phyloP scores from a whole-genome alignment of 2,329 filamentous ascomycete genomes.

The Nemania bipapillata region DNA sequence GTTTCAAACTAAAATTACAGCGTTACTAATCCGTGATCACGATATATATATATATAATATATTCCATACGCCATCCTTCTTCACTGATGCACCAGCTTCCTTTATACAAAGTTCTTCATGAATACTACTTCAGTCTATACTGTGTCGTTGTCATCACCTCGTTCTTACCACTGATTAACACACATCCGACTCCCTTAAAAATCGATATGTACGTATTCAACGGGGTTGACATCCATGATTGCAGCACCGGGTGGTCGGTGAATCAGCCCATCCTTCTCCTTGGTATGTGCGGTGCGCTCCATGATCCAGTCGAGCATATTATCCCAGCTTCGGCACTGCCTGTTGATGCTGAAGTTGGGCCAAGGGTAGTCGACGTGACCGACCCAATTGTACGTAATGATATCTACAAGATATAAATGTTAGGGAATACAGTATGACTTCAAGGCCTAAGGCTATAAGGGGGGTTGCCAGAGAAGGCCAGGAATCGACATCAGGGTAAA shows the following conservation, averaged over 20 bases:
- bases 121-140: too few relatives aligned
- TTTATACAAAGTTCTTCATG: too few relatives aligned
- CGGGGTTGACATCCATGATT: conserved; percentile 9
- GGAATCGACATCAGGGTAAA: not conserved
- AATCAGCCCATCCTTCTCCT: conserved; percentile 11
- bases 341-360: conserved; percentile 20
- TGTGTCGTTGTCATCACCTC: not conserved
- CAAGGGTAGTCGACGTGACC: conserved; percentile 20
- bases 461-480: not conserved
- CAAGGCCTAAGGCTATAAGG: not conserved
- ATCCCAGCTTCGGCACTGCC: conserved; percentile 21
- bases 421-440: not conserved
- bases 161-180: not conserved
- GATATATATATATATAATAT: too few relatives aligned
- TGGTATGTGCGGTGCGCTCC: conserved; percentile 11
- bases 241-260: conserved; percentile 4
- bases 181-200: not conserved
- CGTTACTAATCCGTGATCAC: too few relatives aligned
- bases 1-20: too few relatives aligned
- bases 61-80: too few relatives aligned
- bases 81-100: too few relatives aligned
- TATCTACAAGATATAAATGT: not conserved
- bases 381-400: conserved; percentile 31
- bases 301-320: conserved; percentile 11
- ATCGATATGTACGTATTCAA: conserved; percentile 13